Percentiles rank a stretch among this genome's conserved stretches.
phyloP scores from a whole-genome alignment of 805 yeast species.

The Maudiozyma pseudohumilis region DNA sequence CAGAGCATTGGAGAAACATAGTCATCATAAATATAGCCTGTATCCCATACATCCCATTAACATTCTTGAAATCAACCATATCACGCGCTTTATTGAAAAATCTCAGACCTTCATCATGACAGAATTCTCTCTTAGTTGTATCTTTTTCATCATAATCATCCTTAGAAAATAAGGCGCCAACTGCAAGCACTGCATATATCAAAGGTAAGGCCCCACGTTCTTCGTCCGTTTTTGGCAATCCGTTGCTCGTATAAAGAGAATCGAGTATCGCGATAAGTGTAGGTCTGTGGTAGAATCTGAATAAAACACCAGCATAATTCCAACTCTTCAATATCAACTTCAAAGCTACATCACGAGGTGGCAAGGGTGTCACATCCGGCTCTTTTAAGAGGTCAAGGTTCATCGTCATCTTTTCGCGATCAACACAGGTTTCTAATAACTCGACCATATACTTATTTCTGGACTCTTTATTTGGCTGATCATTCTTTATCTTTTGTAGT shows the following conservation, averaged over 20 bases:
- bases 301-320: slow-evolving; percentile 77
- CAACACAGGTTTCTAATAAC: slow-evolving; percentile 1
- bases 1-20: slow-evolving; percentile 78
- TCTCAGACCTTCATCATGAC: slow-evolving; percentile 68
- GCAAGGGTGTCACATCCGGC: slow-evolving; percentile 32
- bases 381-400: neutral
- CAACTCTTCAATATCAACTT: slow-evolving; percentile 67
- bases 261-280: slow-evolving; percentile 66
- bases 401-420: neutral
- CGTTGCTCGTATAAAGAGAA: slow-evolving; percentile 62
- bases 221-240: slow-evolving; percentile 46
- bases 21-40: slow-evolving; percentile 83
- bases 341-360: slow-evolving; percentile 64
- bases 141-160: slow-evolving; percentile 33
- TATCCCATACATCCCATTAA: slow-evolving; percentile 66
- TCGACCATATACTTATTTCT: slow-evolving; percentile 4
- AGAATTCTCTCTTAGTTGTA: slow-evolving; percentile 17
- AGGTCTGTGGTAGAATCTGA: slow-evolving; percentile 80
- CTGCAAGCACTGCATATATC: slow-evolving; percentile 79
- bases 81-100: slow-evolving; percentile 75
- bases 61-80: slow-evolving; percentile 51
- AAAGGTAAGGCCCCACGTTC: slow-evolving; percentile 71
- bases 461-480: slow-evolving; percentile 1
- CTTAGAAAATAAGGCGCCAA: slow-evolving; percentile 70
- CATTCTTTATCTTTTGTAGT: slow-evolving; percentile 2